phyloP scores from a whole-genome alignment of 768 basidiomycete species.

The Goffeauzyma gilvescens region DNA sequence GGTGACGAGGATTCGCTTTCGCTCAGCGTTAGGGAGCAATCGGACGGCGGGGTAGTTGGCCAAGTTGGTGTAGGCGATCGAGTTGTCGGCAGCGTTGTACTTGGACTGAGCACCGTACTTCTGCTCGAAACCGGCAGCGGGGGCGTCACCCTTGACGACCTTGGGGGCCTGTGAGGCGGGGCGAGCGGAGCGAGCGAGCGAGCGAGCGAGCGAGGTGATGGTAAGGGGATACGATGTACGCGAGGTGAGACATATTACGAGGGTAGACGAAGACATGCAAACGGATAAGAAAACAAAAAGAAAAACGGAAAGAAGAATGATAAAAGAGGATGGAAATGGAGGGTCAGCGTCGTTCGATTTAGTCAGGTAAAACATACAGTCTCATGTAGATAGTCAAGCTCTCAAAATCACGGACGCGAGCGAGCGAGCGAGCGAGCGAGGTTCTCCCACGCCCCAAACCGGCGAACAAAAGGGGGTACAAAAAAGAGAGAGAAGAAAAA shows the following conservation, averaged over 20 bases:
- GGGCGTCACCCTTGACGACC: constrained; percentile 21
- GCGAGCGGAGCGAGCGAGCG: background rate
- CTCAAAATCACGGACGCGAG: too few species aligned
- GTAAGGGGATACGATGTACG: background rate
- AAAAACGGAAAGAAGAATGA: background rate
- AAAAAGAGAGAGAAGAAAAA: too few species aligned
- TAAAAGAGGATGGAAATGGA: background rate
- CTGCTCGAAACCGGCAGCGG: constrained; percentile 17
- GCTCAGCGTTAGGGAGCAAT: constrained; percentile 51
- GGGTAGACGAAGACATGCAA: background rate
- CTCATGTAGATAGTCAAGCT: too few species aligned
- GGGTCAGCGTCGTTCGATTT: background rate
- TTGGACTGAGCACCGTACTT: constrained; percentile 68
- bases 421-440: too few species aligned
- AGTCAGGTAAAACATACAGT: too few species aligned
- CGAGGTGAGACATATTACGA: too few species aligned
- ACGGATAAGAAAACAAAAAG: background rate
- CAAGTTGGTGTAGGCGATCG: constrained; percentile 81
- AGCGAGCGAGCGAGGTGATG: background rate
- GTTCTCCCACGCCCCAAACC: too few species aligned
- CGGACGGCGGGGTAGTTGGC: constrained; percentile 84
- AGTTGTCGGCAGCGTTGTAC: constrained; percentile 55
- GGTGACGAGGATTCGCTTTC: constrained; percentile 84
- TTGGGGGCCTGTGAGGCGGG: constrained; percentile 22
- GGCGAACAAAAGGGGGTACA: too few species aligned